Evolutionary conservation across 345 rosid species (phyloP), one percentile per base, ranked within the genome.

Genomic region (Pistacia vera): DNA sequence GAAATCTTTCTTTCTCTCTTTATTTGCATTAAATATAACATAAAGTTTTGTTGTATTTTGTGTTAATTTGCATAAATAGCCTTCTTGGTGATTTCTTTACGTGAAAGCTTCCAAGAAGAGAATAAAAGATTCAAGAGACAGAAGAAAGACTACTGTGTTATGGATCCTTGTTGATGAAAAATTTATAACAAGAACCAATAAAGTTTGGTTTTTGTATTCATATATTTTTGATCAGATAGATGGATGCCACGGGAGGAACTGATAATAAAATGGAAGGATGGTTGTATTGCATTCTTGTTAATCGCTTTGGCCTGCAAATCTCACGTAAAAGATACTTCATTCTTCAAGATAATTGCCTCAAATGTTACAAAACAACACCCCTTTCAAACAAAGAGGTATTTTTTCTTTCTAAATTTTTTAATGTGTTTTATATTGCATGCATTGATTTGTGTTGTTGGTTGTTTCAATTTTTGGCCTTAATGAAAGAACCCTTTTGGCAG

Each of bases 261-360:
- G 91, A 85, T 58, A 84, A 83, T 25, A 89, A 78, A 79, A 91
- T 96, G 93, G 98, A 92, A 75, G 99, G 99, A 28, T 96, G 99
- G 98, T 82, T 96, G 48, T 88, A 89, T 76, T 84, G 88, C 49
- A 86, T 96, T 48, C 91, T 96, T 77, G 86, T 89, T 35, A 90
- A 85, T 81, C 90, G 97, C 77, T 83, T 96, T 78, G 95, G 99
- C 25, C 83, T 87, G 33, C 97, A 89, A 66, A 87, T 84, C 77
- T 91, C 97, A 22, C 83, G 94, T 65, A 96, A 91, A 82, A 86
- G 98, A 73, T 96, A 90, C 73, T 92, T 89, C 74, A 72, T 88
- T 88, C 95, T 93, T 75, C 83, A 70, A 75, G 88, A 88, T 38
- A 83, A 87, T 81, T 71, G 63, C 71, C 94, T 93, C 83, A 83